A percentile compares a stretch with the other conserved stretches of the same genome.
These are phyloP conservation scores for Paraleonurus japonicus DNA, from an alignment of 257 asterid genomes.

Conservation along the genomic window DNA sequence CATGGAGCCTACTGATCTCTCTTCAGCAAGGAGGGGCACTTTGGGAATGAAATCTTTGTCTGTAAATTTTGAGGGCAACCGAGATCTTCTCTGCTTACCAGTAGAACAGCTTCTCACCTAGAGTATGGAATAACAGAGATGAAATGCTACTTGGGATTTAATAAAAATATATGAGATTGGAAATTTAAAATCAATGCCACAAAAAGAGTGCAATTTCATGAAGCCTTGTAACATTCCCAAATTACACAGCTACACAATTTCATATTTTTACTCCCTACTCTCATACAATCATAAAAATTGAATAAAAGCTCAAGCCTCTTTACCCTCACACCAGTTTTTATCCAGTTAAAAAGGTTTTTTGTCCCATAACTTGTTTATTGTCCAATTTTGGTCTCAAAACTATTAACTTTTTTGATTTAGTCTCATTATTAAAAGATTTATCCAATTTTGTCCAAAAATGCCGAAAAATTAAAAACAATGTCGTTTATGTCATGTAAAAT, in stretches of 20 bases:
- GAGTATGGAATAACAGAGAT: constrained; percentile 27
- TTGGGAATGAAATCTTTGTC: constrained; percentile 63
- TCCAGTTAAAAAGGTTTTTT: not conserved
- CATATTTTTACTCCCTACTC: not conserved
- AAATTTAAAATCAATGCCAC: not conserved
- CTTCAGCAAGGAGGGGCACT: constrained; percentile 52
- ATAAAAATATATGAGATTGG: not conserved
- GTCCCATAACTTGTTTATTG: too few species aligned
- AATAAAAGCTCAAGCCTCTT: not conserved
- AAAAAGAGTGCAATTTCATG: not conserved
- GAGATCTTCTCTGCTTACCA: constrained; percentile 69
- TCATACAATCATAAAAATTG: not conserved
- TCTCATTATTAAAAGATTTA: too few species aligned
- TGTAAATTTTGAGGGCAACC: constrained; percentile 67
- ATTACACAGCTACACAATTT: not conserved
- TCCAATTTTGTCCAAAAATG: too few species aligned
- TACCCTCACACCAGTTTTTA: not conserved
- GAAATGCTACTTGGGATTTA: constrained; percentile 13
- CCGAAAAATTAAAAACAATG: too few species aligned
- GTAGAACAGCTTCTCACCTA: constrained; percentile 77
- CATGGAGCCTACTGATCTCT: constrained; percentile 36
- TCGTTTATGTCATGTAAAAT: too few species aligned
- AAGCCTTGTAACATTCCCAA: not conserved
- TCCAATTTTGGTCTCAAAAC: too few species aligned
- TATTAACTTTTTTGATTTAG: too few species aligned